Conservation (phyloP, 805 yeast genomes). For the Kluyveromyces nonfermentans region DNA sequence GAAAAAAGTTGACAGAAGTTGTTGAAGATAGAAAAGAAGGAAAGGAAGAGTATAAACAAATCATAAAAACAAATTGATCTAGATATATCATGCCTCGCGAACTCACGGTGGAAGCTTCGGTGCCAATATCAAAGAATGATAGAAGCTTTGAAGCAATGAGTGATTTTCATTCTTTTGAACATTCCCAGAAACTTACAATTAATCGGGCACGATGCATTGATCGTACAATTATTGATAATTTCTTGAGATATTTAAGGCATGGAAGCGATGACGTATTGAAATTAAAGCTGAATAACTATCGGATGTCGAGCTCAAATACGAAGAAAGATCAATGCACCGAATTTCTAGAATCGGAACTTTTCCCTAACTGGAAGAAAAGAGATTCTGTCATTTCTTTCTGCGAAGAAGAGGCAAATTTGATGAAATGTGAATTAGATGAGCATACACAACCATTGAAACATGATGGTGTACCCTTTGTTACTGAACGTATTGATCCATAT, state of each 20-base stretch:
- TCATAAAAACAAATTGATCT: no score
- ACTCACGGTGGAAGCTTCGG: neutral
- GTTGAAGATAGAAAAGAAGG: neutral
- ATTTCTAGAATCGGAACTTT: slow-evolving; percentile 31
- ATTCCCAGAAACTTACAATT: slow-evolving; percentile 11
- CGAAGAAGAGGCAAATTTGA: slow-evolving; percentile 21
- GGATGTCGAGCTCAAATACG: slow-evolving; percentile 17
- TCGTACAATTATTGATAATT: slow-evolving; percentile 24
- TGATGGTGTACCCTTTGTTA: slow-evolving; percentile 15
- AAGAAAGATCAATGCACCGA: slow-evolving; percentile 27
- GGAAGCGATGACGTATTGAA: slow-evolving; percentile 39
- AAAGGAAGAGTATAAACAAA: neutral
- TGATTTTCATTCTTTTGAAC: neutral
- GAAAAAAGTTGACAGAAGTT: neutral
- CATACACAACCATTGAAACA: slow-evolving; percentile 13
- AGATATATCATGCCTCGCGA: neutral
- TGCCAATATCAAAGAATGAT: neutral
- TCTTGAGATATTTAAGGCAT: slow-evolving; percentile 23
- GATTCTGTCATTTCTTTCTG: slow-evolving; percentile 35
- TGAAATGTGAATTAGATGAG: slow-evolving; percentile 27
- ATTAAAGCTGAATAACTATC: slow-evolving; percentile 34
- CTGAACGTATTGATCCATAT: slow-evolving; percentile 41
- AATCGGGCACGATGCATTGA: slow-evolving; percentile 24
- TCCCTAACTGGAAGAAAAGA: slow-evolving; percentile 41
- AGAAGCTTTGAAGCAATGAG: neutral